These are phyloP conservation scores for Helicostylum pulchrum DNA, from an alignment of 192 early-diverging fungal species.

Conservation along the genomic window DNA sequence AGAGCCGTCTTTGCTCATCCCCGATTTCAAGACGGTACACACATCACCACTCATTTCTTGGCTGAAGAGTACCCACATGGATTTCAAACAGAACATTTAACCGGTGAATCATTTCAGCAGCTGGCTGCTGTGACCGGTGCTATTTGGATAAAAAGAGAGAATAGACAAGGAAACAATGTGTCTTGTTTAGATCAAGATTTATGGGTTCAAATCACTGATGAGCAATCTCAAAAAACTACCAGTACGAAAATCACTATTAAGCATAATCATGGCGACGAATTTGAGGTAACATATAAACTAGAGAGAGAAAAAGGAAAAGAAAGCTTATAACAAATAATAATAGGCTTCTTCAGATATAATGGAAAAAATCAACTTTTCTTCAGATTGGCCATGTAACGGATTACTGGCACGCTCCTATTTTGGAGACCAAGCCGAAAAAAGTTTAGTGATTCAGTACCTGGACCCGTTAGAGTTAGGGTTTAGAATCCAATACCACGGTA, in stretches of 20 bases:
- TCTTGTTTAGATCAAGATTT: slow-evolving; percentile 44
- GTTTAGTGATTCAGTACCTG: slow-evolving; percentile 67
- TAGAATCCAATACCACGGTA: slow-evolving; percentile 78
- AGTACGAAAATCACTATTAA: slow-evolving; percentile 47
- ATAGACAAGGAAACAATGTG: slow-evolving; percentile 42
- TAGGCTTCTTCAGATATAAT: slow-evolving; percentile 30
- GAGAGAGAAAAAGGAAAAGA: neutral
- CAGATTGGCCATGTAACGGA: slow-evolving; percentile 73
- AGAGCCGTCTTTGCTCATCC: slow-evolving; percentile 77
- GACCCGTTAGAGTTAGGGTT: slow-evolving; percentile 72
- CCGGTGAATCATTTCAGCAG: slow-evolving; percentile 43
- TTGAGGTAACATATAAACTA: slow-evolving; percentile 34
- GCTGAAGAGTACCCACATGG: slow-evolving; percentile 86
- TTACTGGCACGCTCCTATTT: slow-evolving; percentile 59
- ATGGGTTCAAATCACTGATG: slow-evolving; percentile 41
- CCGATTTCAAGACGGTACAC: slow-evolving; percentile 67
- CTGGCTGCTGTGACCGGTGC: slow-evolving; percentile 65
- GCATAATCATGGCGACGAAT: slow-evolving; percentile 36
- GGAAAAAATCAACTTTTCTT: slow-evolving; percentile 29
- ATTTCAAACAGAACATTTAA: slow-evolving; percentile 75
- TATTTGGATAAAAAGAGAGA: slow-evolving; percentile 67
- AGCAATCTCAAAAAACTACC: slow-evolving; percentile 41
- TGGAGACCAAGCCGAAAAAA: slow-evolving; percentile 25
- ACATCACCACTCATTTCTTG: slow-evolving; percentile 80
- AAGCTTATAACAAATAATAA: neutral